Evolutionary conservation across 495 filamentous ascomycete species (phyloP), one percentile per base, ranked within the genome.

Genomic region (Penicillium subrubescens): DNA sequence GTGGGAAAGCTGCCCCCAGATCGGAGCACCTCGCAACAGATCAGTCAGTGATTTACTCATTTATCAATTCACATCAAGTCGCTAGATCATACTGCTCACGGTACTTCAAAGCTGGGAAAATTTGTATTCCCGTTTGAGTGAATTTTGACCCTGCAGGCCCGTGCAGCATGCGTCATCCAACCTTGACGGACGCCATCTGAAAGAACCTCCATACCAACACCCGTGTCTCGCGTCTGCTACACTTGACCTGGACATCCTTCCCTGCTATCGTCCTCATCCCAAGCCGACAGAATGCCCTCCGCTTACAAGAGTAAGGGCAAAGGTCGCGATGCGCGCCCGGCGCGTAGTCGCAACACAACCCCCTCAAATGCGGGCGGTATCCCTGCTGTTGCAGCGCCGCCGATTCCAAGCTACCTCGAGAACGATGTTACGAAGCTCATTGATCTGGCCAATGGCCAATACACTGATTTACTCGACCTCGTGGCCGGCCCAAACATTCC

Each of bases 301-400:
- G 79, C 81, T 39, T 77, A 74, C 59, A 93, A 93, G 77, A 89
- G 91, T 63, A 93, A 92, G 65, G 85, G 89, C 67, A 93, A 93
- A 84, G 84, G 73, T 56, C 84, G 88, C 61, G 88, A 88, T 67
- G 84, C 81, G 53, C 88, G 92, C 61, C 88, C 87, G 63, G 91
- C 91, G 69, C 88, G 89, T 60, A 94, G 91, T 71, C 89, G 92
- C 68, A 94, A 95, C 76, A 93, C 92, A 12, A 96, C 92, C 4
- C 92, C 92, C 64, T 90, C 90, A 43, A 77, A 71, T 21, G 74
- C 81, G 64, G 86, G 82, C 66, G 80, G 82, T 44, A 80, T 73
- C 50, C 72, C 76, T 10, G 74, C 82, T 63, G 79, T 76, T 34
- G 76, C 84, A 58, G 79, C 81, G 14, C 81, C 85, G 25, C 74